Percentiles rank a stretch among this genome's conserved stretches.
Conservation (phyloP, 495 filamentous ascomycete genomes). For the Darksidea phi region DNA sequence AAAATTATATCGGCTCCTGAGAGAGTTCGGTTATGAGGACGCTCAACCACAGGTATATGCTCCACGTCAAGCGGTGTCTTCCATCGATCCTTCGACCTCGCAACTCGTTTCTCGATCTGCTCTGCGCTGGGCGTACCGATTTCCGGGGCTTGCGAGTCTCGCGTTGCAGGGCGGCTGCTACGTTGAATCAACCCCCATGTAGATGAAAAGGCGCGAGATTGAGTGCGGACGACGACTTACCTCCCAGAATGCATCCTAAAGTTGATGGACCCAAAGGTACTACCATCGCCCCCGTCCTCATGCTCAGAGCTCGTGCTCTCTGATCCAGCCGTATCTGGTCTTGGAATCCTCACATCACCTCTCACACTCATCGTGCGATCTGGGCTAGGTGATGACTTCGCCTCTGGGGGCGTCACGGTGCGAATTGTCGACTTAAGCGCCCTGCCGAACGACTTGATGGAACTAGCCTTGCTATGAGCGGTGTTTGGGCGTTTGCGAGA, state of each 20-base stretch:
- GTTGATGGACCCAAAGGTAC: not conserved
- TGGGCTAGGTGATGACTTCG: not conserved
- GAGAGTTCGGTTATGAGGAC: slow-evolving; percentile 25
- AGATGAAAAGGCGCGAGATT: not conserved
- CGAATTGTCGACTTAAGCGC: slow-evolving; percentile 26
- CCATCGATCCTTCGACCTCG: slow-evolving; percentile 39
- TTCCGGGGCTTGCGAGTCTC: not conserved
- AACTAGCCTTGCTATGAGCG: slow-evolving; percentile 12
- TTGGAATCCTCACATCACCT: slow-evolving; percentile 14
- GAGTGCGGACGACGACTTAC: not conserved
- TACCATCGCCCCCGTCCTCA: not conserved
- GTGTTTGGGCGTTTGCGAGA: slow-evolving; percentile 1
- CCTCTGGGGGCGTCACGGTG: slow-evolving; percentile 19
- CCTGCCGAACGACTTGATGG: slow-evolving; percentile 14
- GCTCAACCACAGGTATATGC: slow-evolving; percentile 23
- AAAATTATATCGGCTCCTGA: slow-evolving; percentile 15
- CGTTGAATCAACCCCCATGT: not conserved
- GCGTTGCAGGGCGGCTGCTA: not conserved
- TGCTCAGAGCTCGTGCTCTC: not conserved
- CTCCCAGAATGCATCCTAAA: slow-evolving; percentile 3
- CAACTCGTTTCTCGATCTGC: slow-evolving; percentile 36
- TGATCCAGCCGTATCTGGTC: slow-evolving; percentile 9
- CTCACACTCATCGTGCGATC: slow-evolving; percentile 18
- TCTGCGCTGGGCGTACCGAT: slow-evolving; percentile 30
- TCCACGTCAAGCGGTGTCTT: slow-evolving; percentile 39